Conservation (phyloP, 805 yeast species). For the Metschnikowia vanudenii region DNA sequence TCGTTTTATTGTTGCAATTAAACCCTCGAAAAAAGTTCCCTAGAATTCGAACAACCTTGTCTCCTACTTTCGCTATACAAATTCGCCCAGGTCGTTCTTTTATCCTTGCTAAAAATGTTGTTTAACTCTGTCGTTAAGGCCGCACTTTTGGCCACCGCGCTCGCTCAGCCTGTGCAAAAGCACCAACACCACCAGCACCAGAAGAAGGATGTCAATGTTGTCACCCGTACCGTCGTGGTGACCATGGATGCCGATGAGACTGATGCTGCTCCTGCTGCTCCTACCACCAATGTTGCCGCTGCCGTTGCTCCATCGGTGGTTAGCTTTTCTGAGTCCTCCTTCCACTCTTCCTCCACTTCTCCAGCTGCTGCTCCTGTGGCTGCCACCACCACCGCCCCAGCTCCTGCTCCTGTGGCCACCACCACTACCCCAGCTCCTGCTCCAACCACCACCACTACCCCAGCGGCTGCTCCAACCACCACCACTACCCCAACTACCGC, state of each 20-base stretch:
- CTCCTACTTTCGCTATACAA: slow-evolving; percentile 12
- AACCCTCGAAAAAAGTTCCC: slow-evolving; percentile 15
- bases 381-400: background rate
- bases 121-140: slow-evolving; percentile 49
- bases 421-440: slow-evolving; percentile 9
- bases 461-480: slow-evolving; percentile 19
- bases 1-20: slow-evolving; percentile 4
- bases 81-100: background rate
- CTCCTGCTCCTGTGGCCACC: slow-evolving; percentile 20
- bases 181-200: slow-evolving; percentile 52
- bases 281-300: slow-evolving; percentile 3
- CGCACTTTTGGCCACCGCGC: slow-evolving; percentile 46
- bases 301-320: slow-evolving; percentile 1
- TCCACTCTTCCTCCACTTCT: slow-evolving; percentile 22
- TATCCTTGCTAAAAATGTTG: slow-evolving; percentile 37
- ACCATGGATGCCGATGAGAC: slow-evolving; percentile 38
- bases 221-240: slow-evolving; percentile 50
- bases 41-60: slow-evolving; percentile 24
- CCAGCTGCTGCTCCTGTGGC: slow-evolving; percentile 9
- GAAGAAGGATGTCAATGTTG: slow-evolving; percentile 57
- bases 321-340: slow-evolving; percentile 12
- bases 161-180: slow-evolving; percentile 62
- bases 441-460: no score
- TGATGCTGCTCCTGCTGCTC: slow-evolving; percentile 3
- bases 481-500: slow-evolving; percentile 14